Percentiles rank a stretch among this genome's conserved stretches.
These are phyloP conservation scores for Dissophora globulifera DNA, from an alignment of 192 early-diverging fungal species.

Conservation along the genomic window DNA sequence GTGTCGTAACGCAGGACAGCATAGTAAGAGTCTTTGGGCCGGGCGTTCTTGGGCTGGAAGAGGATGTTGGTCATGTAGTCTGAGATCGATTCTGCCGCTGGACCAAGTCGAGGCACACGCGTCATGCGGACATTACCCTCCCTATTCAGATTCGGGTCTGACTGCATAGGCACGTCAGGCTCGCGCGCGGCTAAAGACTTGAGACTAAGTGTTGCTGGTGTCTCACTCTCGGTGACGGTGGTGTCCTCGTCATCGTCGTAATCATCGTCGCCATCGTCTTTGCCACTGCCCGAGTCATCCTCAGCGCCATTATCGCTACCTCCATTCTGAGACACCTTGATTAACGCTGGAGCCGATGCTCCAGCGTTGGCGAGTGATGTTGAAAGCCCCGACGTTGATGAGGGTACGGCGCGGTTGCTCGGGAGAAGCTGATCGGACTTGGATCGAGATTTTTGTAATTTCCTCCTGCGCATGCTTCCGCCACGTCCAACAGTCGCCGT, in stretches of 20 bases:
- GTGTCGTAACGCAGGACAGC: conserved; percentile 80
- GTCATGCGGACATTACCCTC: conserved; percentile 52
- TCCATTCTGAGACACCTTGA: not conserved
- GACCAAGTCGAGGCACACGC: conserved; percentile 40
- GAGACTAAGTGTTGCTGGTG: not conserved
- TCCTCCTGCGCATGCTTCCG: conserved; percentile 5
- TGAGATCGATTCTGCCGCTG: conserved; percentile 45
- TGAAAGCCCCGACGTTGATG: not conserved
- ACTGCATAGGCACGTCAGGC: conserved; percentile 42
- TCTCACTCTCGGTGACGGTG: not conserved
- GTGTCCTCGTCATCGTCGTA: conserved; percentile 10
- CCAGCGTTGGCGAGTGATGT: not conserved
- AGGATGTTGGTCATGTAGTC: conserved; percentile 51
- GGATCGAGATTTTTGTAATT: not conserved
- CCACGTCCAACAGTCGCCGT: not conserved
- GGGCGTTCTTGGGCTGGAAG: conserved; percentile 51
- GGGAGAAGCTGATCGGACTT: conserved; percentile 13
- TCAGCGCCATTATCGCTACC: not conserved
- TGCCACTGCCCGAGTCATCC: not conserved
- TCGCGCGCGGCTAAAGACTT: conserved; percentile 4
- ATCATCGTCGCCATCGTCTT: not conserved
- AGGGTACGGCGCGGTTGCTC: not conserved
- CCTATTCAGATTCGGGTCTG: conserved; percentile 45
- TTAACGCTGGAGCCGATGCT: not conserved
- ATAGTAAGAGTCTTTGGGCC: conserved; percentile 67